Conservation (phyloP, 345 rosid genomes). For the Brassica incana region DNA sequence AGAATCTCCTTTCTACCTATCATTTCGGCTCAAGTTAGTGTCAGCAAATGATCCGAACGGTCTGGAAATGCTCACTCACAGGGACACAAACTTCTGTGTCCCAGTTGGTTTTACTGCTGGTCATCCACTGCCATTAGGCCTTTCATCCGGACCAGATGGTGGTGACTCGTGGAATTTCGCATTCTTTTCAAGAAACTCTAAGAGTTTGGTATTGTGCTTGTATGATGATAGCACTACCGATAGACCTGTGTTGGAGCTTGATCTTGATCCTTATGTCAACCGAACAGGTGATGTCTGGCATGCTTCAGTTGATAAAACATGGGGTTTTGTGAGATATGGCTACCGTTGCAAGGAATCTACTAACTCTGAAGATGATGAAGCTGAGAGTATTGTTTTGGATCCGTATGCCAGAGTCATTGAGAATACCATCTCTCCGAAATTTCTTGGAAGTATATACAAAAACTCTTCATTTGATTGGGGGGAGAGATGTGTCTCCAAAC, state of each 20-base stretch:
- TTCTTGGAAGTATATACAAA: slow-evolving; percentile 53
- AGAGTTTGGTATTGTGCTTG: slow-evolving; percentile 64
- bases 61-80: slow-evolving; percentile 60
- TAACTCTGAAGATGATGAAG: slow-evolving; percentile 43
- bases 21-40: slow-evolving; percentile 59
- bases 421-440: slow-evolving; percentile 41
- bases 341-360: slow-evolving; percentile 54
- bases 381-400: slow-evolving; percentile 53
- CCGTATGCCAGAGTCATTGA: slow-evolving; percentile 70
- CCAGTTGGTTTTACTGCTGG: slow-evolving; percentile 81
- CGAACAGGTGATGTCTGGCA: slow-evolving; percentile 91
- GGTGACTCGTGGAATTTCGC: slow-evolving; percentile 70
- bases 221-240: slow-evolving; percentile 53
- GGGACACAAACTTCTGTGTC: slow-evolving; percentile 61
- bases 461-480: slow-evolving; percentile 80
- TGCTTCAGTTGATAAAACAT: slow-evolving; percentile 56
- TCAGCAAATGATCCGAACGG: slow-evolving; percentile 24
- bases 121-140: slow-evolving; percentile 72
- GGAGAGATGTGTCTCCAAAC: slow-evolving; percentile 57
- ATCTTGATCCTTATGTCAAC: slow-evolving; percentile 84
- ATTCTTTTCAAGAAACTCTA: slow-evolving; percentile 61
- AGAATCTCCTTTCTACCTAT: slow-evolving; percentile 70
- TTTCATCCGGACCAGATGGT: slow-evolving; percentile 62
- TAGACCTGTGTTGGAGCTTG: slow-evolving; percentile 81
- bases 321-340: slow-evolving; percentile 60